Conservation (phyloP, 2,329 filamentous ascomycete genomes). For the Aspergillus melleus region DNA sequence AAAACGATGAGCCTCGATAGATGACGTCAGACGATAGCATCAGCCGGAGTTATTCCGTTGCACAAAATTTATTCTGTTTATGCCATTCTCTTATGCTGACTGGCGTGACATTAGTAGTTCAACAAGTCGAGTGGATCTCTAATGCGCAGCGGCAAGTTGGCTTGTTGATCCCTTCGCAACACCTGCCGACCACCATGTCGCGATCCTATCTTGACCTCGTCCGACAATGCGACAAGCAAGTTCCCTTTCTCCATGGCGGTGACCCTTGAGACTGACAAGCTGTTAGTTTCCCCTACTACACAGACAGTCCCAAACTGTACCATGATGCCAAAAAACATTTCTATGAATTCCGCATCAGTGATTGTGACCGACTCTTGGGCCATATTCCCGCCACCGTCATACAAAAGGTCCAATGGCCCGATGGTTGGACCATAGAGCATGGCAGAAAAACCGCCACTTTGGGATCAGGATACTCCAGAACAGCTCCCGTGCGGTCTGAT, state of each 20-base stretch:
- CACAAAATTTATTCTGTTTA: background rate
- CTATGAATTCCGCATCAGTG: constrained; percentile 8
- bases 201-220: background rate
- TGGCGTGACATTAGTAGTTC: too few relatives aligned
- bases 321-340: background rate
- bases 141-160: background rate
- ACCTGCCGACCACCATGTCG: background rate
- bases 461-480: background rate
- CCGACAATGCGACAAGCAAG: background rate
- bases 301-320: background rate
- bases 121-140: too few relatives aligned
- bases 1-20: background rate
- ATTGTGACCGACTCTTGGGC: background rate
- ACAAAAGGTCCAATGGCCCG: background rate
- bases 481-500: background rate
- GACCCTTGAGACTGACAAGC: background rate
- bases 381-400: constrained; percentile 4
- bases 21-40: background rate
- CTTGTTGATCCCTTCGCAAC: background rate
- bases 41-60: background rate
- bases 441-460: background rate
- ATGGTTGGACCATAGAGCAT: constrained; percentile 5
- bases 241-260: background rate
- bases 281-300: background rate
- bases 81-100: background rate